Conservation (phyloP, 2,329 filamentous ascomycete species). For the Beauveria medogensis region DNA sequence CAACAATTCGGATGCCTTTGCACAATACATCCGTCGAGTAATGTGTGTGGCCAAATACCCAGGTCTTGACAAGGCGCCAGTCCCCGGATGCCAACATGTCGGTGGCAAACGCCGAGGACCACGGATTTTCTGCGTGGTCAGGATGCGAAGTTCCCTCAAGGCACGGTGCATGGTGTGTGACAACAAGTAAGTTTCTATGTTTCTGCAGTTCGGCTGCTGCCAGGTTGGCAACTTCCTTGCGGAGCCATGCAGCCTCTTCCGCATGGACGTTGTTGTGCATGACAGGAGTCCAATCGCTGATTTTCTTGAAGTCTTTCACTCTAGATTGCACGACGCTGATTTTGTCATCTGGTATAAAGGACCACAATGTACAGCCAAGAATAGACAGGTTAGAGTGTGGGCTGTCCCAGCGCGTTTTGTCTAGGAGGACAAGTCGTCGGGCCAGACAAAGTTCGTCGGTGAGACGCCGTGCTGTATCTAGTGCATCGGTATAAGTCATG, state of each 20-base stretch:
- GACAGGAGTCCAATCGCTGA: slow-evolving; percentile 41
- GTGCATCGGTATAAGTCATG: slow-evolving; percentile 21
- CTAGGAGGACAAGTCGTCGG: slow-evolving; percentile 30
- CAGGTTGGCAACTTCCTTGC: slow-evolving; percentile 24
- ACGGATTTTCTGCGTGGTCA: slow-evolving; percentile 36
- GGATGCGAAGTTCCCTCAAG: slow-evolving; percentile 40
- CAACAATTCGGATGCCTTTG: slow-evolving; percentile 29
- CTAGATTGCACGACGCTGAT: slow-evolving; percentile 31
- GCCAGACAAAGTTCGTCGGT: slow-evolving; percentile 24
- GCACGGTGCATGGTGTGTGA: slow-evolving; percentile 52
- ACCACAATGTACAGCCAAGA: slow-evolving; percentile 47
- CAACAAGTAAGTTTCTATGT: slow-evolving; percentile 33
- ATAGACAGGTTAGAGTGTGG: slow-evolving; percentile 31
- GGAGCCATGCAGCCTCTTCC: slow-evolving; percentile 43
- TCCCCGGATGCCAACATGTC: slow-evolving; percentile 28
- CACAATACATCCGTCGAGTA: slow-evolving; percentile 29
- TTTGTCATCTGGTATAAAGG: slow-evolving; percentile 30
- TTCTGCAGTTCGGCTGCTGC: slow-evolving; percentile 14
- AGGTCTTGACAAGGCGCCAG: slow-evolving; percentile 28
- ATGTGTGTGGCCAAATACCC: slow-evolving; percentile 44
- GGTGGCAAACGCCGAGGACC: slow-evolving; percentile 44
- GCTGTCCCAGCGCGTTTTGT: slow-evolving; percentile 24
- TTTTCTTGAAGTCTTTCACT: slow-evolving; percentile 46
- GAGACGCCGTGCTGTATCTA: slow-evolving; percentile 25
- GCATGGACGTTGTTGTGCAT: slow-evolving; percentile 40